Percentiles rank a stretch among this genome's conserved stretches.
These are phyloP conservation scores for Ophiostoma ulmi DNA, from an alignment of 2,329 filamentous ascomycete species.

Conservation along the genomic window DNA sequence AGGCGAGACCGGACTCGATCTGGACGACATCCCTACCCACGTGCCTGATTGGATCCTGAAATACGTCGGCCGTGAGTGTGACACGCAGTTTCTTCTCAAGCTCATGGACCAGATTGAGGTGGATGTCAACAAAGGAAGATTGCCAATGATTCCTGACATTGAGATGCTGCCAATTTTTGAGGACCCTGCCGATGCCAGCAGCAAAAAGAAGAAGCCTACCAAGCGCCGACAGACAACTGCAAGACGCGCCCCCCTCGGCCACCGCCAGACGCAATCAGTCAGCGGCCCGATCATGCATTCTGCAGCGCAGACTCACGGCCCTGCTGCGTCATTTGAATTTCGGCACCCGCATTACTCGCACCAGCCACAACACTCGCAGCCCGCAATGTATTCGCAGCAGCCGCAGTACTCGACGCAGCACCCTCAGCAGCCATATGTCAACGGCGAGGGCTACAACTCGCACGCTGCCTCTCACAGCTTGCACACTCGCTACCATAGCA, in stretches of 20 bases:
- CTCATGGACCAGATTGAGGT: slow-evolving; percentile 44
- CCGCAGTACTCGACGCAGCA: neutral
- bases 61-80: slow-evolving; percentile 44
- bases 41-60: slow-evolving; percentile 48
- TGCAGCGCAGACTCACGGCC: neutral
- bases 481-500: neutral
- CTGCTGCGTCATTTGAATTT: neutral
- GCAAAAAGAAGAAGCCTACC: slow-evolving; percentile 21
- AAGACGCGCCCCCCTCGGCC: slow-evolving; percentile 17
- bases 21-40: slow-evolving; percentile 31
- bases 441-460: neutral
- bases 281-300: neutral
- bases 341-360: neutral
- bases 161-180: slow-evolving; percentile 53
- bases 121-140: slow-evolving; percentile 41
- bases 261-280: slow-evolving; percentile 31
- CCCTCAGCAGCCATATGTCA: neutral
- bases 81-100: slow-evolving; percentile 43
- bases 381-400: neutral
- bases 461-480: neutral
- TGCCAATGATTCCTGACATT: slow-evolving; percentile 51
- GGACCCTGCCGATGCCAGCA: slow-evolving; percentile 26
- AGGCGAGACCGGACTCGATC: neutral
- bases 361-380: neutral
- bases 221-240: slow-evolving; percentile 18